Evolutionary conservation across 1,139 yeast species (phyloP).

Genomic region (Debaryomyces udenii): DNA sequence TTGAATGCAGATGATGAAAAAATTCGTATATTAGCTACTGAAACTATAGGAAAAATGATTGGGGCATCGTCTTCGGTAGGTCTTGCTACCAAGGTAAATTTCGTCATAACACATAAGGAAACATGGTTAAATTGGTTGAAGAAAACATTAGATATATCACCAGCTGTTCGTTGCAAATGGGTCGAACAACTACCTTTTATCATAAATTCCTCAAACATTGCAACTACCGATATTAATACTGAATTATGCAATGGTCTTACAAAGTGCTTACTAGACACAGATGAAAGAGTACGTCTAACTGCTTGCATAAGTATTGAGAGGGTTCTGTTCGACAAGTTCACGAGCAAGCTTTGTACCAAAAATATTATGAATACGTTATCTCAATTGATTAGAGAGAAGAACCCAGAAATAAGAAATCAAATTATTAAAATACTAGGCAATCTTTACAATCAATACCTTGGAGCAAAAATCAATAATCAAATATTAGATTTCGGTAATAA

Average conservation of each 20-base stretch:
- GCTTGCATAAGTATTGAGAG: conserved; percentile 55
- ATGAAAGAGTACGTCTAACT: conserved; percentile 69
- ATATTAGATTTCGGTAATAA: conserved; percentile 35
- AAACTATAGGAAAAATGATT: conserved; percentile 70
- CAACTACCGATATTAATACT: conserved; percentile 50
- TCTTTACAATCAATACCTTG: conserved; percentile 47
- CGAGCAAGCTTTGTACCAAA: conserved; percentile 47
- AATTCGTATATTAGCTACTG: conserved; percentile 70
- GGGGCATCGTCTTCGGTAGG: conserved; percentile 33
- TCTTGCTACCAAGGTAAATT: conserved; percentile 49
- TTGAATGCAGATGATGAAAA: conserved; percentile 69
- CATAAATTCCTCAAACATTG: conserved; percentile 35
- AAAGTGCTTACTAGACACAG: conserved; percentile 73
- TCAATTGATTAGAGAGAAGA: conserved; percentile 72
- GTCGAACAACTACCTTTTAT: conserved; percentile 51
- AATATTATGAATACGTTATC: conserved; percentile 56
- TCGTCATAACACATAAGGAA: conserved; percentile 59
- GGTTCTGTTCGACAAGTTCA: conserved; percentile 42
- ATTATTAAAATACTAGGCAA: conserved; percentile 60
- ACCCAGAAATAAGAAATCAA: conserved; percentile 62
- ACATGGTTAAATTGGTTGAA: conserved; percentile 74
- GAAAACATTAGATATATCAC: conserved; percentile 69
- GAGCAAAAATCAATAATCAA: conserved; percentile 17
- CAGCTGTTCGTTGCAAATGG: conserved; percentile 72
- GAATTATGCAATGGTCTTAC: conserved; percentile 63